These are phyloP conservation scores for Yamadazyma aaseri DNA, from an alignment of 1,139 yeast species.

Conservation along the genomic window DNA sequence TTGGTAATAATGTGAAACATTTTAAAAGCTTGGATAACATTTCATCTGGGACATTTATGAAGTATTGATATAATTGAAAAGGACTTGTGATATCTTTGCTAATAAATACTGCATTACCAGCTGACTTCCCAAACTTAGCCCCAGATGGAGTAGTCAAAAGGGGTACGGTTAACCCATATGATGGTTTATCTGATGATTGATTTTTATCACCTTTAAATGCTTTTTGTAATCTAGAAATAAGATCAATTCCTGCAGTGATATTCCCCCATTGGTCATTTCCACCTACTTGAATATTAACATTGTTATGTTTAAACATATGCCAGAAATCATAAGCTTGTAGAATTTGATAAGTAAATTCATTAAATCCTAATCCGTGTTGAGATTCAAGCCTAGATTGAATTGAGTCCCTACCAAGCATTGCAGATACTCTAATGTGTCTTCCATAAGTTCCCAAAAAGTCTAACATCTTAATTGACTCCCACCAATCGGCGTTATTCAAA, in stretches of 20 bases:
- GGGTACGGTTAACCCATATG: constrained; percentile 88
- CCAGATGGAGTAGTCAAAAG: constrained; percentile 85
- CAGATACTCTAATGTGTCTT: constrained; percentile 71
- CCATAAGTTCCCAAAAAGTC: constrained; percentile 81
- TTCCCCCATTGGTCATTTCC: constrained; percentile 99
- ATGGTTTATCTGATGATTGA: constrained; percentile 20
- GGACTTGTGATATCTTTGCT: constrained; percentile 72
- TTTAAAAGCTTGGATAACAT: constrained; percentile 69
- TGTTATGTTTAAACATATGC: constrained; percentile 62
- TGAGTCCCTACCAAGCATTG: constrained; percentile 89
- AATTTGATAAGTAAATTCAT: constrained; percentile 90
- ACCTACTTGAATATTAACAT: constrained; percentile 80
- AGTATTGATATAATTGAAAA: constrained; percentile 81
- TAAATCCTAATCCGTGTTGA: constrained; percentile 81
- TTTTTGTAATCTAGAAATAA: constrained; percentile 62
- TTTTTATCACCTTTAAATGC: constrained; percentile 15
- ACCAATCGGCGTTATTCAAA: constrained; percentile 79
- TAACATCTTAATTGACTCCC: constrained; percentile 73
- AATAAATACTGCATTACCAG: constrained; percentile 94
- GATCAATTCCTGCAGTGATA: constrained; percentile 92
- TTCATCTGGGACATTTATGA: constrained; percentile 76
- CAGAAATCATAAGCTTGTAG: constrained; percentile 93
- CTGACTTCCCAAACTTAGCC: constrained; percentile 94
- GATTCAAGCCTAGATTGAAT: constrained; percentile 71
- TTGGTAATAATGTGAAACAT: constrained; percentile 77